Evolutionary conservation across 352 stramenopile species (phyloP).

Genomic region (Globisporangium nagaii): DNA sequence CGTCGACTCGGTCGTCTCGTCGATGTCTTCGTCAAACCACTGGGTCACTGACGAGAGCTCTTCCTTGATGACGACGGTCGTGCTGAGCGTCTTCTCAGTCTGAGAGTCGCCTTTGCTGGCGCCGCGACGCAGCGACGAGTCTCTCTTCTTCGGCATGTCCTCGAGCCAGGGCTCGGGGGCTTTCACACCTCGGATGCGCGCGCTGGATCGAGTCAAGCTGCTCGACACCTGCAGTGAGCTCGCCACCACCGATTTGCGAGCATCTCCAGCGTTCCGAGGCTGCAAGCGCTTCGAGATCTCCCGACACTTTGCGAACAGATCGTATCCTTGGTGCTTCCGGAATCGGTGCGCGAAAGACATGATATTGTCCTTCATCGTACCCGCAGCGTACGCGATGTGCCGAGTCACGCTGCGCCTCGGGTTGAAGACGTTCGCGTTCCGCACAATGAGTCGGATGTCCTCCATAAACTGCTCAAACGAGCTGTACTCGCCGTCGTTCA

Average conservation of each 20-base stretch:
- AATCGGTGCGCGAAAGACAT: constrained; percentile 85
- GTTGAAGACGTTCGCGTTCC: constrained; percentile 89
- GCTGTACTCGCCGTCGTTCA: constrained; percentile 88
- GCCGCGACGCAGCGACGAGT: not conserved
- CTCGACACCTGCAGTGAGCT: not conserved
- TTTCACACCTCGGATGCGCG: constrained; percentile 35
- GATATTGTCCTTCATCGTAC: constrained; percentile 88
- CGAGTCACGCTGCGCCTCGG: constrained; percentile 68
- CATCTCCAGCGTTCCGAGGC: constrained; percentile 5
- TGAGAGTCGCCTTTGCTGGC: constrained; percentile 2
- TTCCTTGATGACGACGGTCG: constrained; percentile 19
- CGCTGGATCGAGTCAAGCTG: constrained; percentile 2
- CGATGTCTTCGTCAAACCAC: constrained; percentile 29
- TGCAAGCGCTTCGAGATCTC: constrained; percentile 66
- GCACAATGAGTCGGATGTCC: constrained; percentile 85
- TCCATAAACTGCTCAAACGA: constrained; percentile 86
- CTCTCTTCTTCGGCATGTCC: constrained; percentile 4
- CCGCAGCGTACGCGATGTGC: constrained; percentile 74
- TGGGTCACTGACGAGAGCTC: constrained; percentile 20
- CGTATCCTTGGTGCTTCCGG: constrained; percentile 80
- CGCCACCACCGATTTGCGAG: constrained; percentile 2
- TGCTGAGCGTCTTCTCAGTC: not conserved
- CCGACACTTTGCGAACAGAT: constrained; percentile 84
- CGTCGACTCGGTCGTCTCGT: not conserved
- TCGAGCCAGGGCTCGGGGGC: constrained; percentile 28